Evolutionary conservation across 169 alveolate species (phyloP), one percentile per base, ranked within the genome.

Genomic region (Amoebophrya sp.): DNA sequence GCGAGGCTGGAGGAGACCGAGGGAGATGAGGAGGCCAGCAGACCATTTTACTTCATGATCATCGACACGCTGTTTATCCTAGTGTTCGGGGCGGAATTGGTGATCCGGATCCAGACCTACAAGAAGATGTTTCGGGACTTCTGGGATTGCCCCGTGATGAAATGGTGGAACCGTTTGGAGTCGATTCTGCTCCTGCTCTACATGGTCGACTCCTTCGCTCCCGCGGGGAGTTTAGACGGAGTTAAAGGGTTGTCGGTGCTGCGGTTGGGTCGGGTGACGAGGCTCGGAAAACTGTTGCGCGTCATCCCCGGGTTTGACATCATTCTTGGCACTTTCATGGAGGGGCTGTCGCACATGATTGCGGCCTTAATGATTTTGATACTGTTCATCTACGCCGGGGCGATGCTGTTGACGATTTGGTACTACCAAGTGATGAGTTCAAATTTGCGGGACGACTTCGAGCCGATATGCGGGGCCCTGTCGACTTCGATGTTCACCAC

Each of bases 41-140:
- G 83, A 3, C 83, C 83, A 3, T 2, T 2, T 3, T 66, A n/a
- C 38, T 66, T 66, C 83, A 66, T 66, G 32, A 2, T 66, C 35
- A 66, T 66, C 35, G 83, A 66, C 83, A 66, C 83, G 83, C 83
- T 66, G 83, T 66, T 66, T 25, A 66, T 66, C 32, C 83, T 66
- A 25, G 35, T 66, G 29, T 66, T 66, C 32, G 35, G 12, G 35
- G 35, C 83, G 39, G 83, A 66, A 25, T 25, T 66, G 83, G 35
- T n/a, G 83, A 25, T 66, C 35, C 83, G 83, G 83, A 66, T 66
- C 35, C 83, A 66, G 83, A 66, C 83, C 35, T 66, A 66, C 83
- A 66, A 66, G 83, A 66, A 66, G 35, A n/a, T n/a, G n/a, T 66
- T 66, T 25, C 7, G 10, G 39, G 12, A 12, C 18, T 66, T 66